These are phyloP conservation scores for Saxophila tyrrhenica DNA, from an alignment of 495 filamentous ascomycete species.

Conservation along the genomic window DNA sequence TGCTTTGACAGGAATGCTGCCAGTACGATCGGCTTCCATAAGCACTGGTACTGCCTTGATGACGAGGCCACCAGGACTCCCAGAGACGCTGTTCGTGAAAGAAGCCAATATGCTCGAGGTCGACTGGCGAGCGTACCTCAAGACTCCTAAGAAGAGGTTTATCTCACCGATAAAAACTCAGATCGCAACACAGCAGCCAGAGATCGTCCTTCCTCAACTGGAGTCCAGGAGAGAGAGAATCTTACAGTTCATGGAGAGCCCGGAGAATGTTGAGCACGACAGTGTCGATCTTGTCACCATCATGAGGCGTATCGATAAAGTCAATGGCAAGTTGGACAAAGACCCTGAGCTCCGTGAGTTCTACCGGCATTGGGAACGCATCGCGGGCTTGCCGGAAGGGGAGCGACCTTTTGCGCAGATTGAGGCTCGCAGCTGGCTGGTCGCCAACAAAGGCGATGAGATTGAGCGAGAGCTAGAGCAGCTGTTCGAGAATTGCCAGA, in stretches of 20 bases:
- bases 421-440: background rate
- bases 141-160: background rate
- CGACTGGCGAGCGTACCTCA: background rate
- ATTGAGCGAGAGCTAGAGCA: background rate
- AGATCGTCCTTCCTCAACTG: background rate
- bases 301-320: background rate
- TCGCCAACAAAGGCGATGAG: background rate
- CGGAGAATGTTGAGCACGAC: background rate
- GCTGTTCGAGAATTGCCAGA: background rate
- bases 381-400: background rate
- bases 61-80: background rate
- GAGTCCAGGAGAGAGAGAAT: background rate
- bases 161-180: background rate
- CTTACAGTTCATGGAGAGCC: background rate
- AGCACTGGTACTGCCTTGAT: background rate
- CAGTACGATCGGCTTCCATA: too few species aligned
- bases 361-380: background rate
- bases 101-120: background rate
- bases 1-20: too few species aligned
- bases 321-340: background rate
- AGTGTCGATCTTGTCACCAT: background rate
- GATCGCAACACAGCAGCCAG: background rate
- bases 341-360: background rate
- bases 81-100: background rate
- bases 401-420: background rate